Base-by-base conservation (phyloP, 768 basidiomycete species). In the Podaxis rugospora region DNA sequence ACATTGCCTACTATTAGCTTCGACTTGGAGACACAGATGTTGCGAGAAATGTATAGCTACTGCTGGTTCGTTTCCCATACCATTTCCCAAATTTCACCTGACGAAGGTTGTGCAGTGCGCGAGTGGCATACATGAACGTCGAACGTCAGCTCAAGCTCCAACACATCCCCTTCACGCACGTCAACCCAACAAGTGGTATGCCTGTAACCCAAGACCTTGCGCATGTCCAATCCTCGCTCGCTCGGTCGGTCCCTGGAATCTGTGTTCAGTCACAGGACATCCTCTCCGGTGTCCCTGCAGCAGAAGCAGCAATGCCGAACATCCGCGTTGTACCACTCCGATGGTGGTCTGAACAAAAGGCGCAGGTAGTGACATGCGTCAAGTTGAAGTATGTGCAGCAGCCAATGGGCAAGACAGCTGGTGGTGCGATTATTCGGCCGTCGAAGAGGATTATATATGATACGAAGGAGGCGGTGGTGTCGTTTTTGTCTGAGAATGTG, bases 281-380 rank as follows among this genome's bases (percentile, higher is more conserved):
- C 50, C 78, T 94, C 21, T 87, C 88, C 0, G 90, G 90, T 5
- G 90, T 88, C 2, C 89, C 91, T 3, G 93, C 93, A 3, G 90
- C 88, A 21, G 93, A 95, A 69, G 93, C 93, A 3, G 93, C 93
- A 4, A 92, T 94, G 91, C 87, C 92, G 5, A 93, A 92, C 68
- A 93, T 95, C 55, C 87, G 89, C 40, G 89, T 95, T 53, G 89
- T 93, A 64, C 90, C 93, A 6, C 78, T 93, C 14, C 88, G 93
- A 63, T 95, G 94, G 94, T 95, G 94, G 94, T 89, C 88, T 3
- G 85, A 89, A 51, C 85, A 85, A 64, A 86, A 84, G 63, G 88
- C 88, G 2, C 84, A 87, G 72, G 78, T 77, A 44, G 87, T 95
- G 21, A 95, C 93, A 0, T 92, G 90, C 64, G 92, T 95, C 39